Evolutionary conservation across 306 rosid species (phyloP), one percentile per base, ranked within the genome.

Genomic region (Comarum palustre): DNA sequence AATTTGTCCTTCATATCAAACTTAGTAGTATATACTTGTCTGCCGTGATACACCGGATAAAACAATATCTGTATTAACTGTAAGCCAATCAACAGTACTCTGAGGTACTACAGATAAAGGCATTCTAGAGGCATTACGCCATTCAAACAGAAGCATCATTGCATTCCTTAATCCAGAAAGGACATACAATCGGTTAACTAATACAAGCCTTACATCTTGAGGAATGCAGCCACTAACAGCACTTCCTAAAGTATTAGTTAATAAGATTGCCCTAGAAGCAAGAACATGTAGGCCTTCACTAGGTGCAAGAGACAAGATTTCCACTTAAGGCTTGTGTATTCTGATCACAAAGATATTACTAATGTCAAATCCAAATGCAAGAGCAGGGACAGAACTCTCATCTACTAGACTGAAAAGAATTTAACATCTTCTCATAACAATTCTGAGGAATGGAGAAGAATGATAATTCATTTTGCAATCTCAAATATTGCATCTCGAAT

Each of bases 251-350:
- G 83, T 75, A 69, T 84, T 89, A 62, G 83, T 82, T 74, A 90
- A 83, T 51, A 92, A 86, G 75, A 93, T 87, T 76, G 82, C 82
- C 78, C 90, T 97, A 22, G 79, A 82, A 43, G 98, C 98, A 79
- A 87, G 73, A 63, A 87, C 81, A 17, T 52, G 82, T 74, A 90
- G 81, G 70, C 92, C 90, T 72, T 83, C 75, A 73, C 81, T 78
- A 6, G 86, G 84, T 65, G 72, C 66, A 77, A 82, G 84, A 61
- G 82, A 77, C 75, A 88, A 82, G 75, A 93, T 76, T 80, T 93
- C 98, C 80, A 90, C 96, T 0, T 96, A 90, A 78, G 98, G 98
- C 80, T 85, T 86, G 67, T 89, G 98, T 31, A 97, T 90, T 77
- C 98, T 97, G 76, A 93, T 88, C 78, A 89, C 88, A 86, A 93